Conservation (phyloP, 1,139 yeast species). For the Meyerozyma carpophila region DNA sequence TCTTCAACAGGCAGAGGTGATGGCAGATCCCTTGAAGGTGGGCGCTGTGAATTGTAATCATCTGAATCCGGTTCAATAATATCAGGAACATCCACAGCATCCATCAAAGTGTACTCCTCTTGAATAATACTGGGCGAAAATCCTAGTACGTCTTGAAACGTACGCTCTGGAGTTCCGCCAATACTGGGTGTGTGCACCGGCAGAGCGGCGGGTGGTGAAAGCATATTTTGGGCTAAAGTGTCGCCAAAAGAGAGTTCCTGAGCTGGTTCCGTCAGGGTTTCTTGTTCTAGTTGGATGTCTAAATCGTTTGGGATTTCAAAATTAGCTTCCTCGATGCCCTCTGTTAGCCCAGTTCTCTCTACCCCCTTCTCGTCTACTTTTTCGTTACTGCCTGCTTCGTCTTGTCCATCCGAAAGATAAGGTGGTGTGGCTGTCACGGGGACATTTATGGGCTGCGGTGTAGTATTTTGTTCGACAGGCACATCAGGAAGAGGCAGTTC, state of each 20-base stretch:
- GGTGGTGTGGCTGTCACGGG: no score
- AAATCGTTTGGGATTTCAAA: slow-evolving; percentile 1
- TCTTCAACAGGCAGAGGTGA: not conserved
- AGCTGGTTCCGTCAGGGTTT: no score
- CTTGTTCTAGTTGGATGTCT: not conserved
- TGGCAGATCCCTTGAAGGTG: not conserved
- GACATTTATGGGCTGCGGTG: not conserved
- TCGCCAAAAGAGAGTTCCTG: no score
- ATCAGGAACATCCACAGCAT: slow-evolving; percentile 4
- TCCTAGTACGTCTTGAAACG: slow-evolving; percentile 1
- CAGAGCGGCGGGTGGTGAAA: not conserved
- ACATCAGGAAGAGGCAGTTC: not conserved
- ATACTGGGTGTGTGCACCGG: not conserved
- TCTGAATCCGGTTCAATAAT: slow-evolving; percentile 1
- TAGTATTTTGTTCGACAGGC: not conserved
- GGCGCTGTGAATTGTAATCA: not conserved
- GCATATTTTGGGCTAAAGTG: not conserved
- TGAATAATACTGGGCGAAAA: slow-evolving; percentile 11
- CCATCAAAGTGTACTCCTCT: slow-evolving; percentile 15
- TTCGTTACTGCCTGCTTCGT: no score
- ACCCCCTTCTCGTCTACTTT: no score
- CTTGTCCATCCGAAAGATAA: not conserved
- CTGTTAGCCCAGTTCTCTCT: not conserved
- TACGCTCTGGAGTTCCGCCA: not conserved
- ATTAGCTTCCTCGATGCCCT: not conserved